These are phyloP conservation scores for Starmerella bombi DNA, from an alignment of 805 yeast species.

Conservation along the genomic window DNA sequence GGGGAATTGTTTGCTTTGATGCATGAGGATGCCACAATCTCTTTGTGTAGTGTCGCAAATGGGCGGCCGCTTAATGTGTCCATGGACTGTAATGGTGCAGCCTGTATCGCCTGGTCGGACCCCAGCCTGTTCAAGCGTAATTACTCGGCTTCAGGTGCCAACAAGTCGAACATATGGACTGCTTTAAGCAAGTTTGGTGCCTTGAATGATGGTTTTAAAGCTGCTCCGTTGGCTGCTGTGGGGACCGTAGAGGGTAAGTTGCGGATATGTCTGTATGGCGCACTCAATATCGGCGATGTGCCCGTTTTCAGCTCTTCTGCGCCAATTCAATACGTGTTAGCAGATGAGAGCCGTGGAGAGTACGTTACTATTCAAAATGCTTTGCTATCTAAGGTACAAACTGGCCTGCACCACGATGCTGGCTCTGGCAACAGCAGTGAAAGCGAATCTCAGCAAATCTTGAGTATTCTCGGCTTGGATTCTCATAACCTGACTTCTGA, in stretches of 20 bases:
- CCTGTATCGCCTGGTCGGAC: conserved; percentile 4
- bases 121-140: neutral
- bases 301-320: neutral
- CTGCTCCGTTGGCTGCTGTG: conserved; percentile 21
- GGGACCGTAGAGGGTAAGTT: conserved; percentile 24
- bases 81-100: neutral
- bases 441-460: neutral
- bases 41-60: conserved; percentile 35
- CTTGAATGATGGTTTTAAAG: neutral
- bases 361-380: conserved; percentile 10
- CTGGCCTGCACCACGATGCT: neutral
- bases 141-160: neutral
- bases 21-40: conserved; percentile 34
- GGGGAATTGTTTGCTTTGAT: conserved; percentile 34
- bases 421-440: neutral
- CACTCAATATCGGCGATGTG: conserved; percentile 25
- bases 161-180: neutral
- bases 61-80: conserved; percentile 28
- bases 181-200: neutral
- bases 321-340: conserved; percentile 4
- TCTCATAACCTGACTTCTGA: neutral
- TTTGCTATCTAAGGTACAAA: neutral
- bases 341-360: conserved; percentile 1
- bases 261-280: conserved; percentile 27
- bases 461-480: neutral